phyloP scores from a whole-genome alignment of 2,329 filamentous ascomycete species.

The Rosellinia necatrix region DNA sequence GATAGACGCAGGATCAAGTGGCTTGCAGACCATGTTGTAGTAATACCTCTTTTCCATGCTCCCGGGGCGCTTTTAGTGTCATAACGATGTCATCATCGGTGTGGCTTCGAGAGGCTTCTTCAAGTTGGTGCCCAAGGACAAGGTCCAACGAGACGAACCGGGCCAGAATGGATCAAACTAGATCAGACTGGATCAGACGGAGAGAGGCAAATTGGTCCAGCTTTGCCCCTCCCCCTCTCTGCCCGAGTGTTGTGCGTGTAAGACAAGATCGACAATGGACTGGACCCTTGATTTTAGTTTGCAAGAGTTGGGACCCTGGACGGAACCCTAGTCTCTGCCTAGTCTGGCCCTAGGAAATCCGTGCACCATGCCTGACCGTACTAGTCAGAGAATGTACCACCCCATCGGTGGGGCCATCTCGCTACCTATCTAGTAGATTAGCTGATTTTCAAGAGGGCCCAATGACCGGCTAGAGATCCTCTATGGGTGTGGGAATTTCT shows the following conservation, averaged over 20 bases:
- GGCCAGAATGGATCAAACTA: not conserved
- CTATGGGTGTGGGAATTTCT: too few species aligned
- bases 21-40: not conserved
- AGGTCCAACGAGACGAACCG: not conserved
- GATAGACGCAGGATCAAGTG: not conserved
- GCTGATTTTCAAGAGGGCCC: too few species aligned
- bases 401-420: too few species aligned
- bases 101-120: conserved; percentile 5
- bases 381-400: too few species aligned
- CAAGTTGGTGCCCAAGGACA: conserved; percentile 6
- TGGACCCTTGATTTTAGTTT: conserved; percentile 13
- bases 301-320: not conserved
- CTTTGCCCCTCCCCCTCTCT: conserved; percentile 17
- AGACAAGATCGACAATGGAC: conserved; percentile 7
- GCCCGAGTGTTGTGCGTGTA: not conserved
- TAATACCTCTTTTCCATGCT: not conserved
- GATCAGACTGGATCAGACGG: too few species aligned
- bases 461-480: too few species aligned
- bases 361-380: too few species aligned
- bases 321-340: too few species aligned
- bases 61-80: too few species aligned
- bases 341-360: too few species aligned
- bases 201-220: conserved; percentile 4
- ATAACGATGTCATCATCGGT: conserved; percentile 15
- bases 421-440: too few species aligned